A percentile compares a stretch with the other conserved stretches of the same genome.
Conservation (phyloP, 352 stramenopile genomes). For the Paralagenidium karlingii region DNA sequence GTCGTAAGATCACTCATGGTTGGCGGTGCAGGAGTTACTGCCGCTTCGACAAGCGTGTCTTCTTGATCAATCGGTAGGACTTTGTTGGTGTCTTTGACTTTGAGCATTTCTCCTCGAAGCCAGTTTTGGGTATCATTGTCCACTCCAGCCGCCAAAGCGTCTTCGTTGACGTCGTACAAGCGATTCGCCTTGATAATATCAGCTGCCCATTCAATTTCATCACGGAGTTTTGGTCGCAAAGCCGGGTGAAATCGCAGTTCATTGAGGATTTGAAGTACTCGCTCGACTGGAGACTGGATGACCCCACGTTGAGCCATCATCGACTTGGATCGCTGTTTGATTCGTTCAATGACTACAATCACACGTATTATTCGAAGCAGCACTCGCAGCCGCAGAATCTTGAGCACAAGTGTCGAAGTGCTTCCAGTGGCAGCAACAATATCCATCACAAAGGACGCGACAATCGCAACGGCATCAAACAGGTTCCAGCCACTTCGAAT, state of each 20-base stretch:
- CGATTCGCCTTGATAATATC: conserved; percentile 81
- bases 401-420: conserved; percentile 42
- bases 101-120: conserved; percentile 64
- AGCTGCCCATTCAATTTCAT: conserved; percentile 70
- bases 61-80: conserved; percentile 16
- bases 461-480: conserved; percentile 72
- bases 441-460: conserved; percentile 63
- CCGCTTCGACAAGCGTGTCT: not conserved
- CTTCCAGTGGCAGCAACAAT: conserved; percentile 45
- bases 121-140: conserved; percentile 79
- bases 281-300: conserved; percentile 70
- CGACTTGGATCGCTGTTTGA: conserved; percentile 60
- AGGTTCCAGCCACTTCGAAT: conserved; percentile 55
- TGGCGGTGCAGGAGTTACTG: not conserved
- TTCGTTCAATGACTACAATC: conserved; percentile 79
- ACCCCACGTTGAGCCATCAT: conserved; percentile 51
- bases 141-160: conserved; percentile 42
- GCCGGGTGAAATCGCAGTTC: conserved; percentile 70
- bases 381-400: conserved; percentile 56
- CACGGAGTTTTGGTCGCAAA: conserved; percentile 26
- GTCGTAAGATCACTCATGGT: not conserved
- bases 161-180: conserved; percentile 70
- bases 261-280: conserved; percentile 56
- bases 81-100: conserved; percentile 51
- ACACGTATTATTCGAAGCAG: conserved; percentile 69